Percentiles rank a stretch among this genome's conserved stretches.
phyloP scores from a whole-genome alignment of 1,284 basidiomycete species.

The Schizophyllum amplum region DNA sequence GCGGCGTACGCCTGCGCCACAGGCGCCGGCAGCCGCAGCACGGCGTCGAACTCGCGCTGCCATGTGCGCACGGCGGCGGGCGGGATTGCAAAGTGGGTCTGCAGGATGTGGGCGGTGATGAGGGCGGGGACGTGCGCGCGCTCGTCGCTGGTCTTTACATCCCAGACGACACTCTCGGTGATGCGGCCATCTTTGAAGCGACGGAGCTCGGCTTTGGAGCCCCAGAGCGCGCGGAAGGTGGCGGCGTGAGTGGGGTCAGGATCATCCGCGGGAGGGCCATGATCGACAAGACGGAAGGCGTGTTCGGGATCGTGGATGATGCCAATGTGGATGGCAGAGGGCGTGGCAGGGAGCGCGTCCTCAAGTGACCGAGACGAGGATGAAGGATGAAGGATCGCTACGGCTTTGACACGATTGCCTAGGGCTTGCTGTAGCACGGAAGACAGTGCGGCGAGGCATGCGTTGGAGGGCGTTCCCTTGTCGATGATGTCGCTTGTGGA shows the following conservation, averaged over 20 bases:
- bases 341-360: slow-evolving; percentile 40
- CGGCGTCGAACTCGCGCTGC: slow-evolving; percentile 57
- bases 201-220: slow-evolving; percentile 86
- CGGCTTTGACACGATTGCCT: slow-evolving; percentile 55
- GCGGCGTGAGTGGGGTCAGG: slow-evolving; percentile 41
- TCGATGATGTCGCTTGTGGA: slow-evolving; percentile 47
- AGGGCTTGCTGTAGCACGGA: slow-evolving; percentile 59
- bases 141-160: slow-evolving; percentile 66
- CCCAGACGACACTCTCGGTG: slow-evolving; percentile 92
- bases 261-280: slow-evolving; percentile 75
- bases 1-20: slow-evolving; percentile 43
- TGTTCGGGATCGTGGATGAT: slow-evolving; percentile 64
- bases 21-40: slow-evolving; percentile 59
- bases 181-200: slow-evolving; percentile 97
- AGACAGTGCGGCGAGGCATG: slow-evolving; percentile 48
- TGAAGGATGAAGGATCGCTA: slow-evolving; percentile 49
- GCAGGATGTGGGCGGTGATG: slow-evolving; percentile 71
- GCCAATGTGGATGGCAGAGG: slow-evolving; percentile 56
- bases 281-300: slow-evolving; percentile 81
- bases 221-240: slow-evolving; percentile 86
- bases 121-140: slow-evolving; percentile 71
- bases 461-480: slow-evolving; percentile 47
- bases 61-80: slow-evolving; percentile 44
- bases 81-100: slow-evolving; percentile 64
- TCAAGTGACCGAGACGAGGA: slow-evolving; percentile 38